A percentile compares a stretch with the other conserved stretches of the same genome.
Conservation (phyloP, 2,329 filamentous ascomycete genomes). For the Graphilbum sp. region DNA sequence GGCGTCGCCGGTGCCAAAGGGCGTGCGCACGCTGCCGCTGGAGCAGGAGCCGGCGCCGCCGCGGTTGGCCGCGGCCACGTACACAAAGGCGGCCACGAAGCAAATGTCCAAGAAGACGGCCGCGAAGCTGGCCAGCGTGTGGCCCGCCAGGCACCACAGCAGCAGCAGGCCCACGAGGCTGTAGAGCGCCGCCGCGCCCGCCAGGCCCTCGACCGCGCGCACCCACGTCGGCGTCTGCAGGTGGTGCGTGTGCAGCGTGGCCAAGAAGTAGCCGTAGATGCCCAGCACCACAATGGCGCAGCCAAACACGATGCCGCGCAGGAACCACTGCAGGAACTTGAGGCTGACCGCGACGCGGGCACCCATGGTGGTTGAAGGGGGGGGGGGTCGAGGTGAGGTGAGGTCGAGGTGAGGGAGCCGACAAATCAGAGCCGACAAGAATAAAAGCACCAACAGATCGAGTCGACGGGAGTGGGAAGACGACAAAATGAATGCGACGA, state of each 20-base stretch:
- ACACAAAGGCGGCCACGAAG: constrained; percentile 66
- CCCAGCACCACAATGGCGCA: constrained; percentile 59
- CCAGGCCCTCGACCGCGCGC: constrained; percentile 62
- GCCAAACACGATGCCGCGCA: constrained; percentile 59
- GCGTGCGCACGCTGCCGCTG: constrained; percentile 41
- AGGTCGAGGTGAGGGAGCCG: not conserved
- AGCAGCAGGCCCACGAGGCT: constrained; percentile 54
- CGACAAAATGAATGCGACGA: too few relatives aligned
- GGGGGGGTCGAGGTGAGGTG: constrained; percentile 1
- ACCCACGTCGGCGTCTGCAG: constrained; percentile 46
- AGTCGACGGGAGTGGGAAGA: not conserved
- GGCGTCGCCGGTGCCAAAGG: constrained; percentile 46
- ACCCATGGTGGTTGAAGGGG: constrained; percentile 30
- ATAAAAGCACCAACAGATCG: not conserved
- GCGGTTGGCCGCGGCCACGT: constrained; percentile 60
- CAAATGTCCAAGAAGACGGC: constrained; percentile 61
- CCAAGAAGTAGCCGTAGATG: constrained; percentile 74
- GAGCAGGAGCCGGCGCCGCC: constrained; percentile 49
- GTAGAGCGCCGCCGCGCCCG: constrained; percentile 61
- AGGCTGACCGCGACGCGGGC: constrained; percentile 42
- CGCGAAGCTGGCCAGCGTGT: constrained; percentile 54
- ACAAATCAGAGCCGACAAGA: too few relatives aligned
- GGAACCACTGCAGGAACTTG: constrained; percentile 50
- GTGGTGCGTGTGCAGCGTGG: constrained; percentile 49
- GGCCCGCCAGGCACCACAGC: constrained; percentile 65